Evolutionary conservation across 768 basidiomycete genomes (phyloP).

Genomic region (Lentinula raphanica): DNA sequence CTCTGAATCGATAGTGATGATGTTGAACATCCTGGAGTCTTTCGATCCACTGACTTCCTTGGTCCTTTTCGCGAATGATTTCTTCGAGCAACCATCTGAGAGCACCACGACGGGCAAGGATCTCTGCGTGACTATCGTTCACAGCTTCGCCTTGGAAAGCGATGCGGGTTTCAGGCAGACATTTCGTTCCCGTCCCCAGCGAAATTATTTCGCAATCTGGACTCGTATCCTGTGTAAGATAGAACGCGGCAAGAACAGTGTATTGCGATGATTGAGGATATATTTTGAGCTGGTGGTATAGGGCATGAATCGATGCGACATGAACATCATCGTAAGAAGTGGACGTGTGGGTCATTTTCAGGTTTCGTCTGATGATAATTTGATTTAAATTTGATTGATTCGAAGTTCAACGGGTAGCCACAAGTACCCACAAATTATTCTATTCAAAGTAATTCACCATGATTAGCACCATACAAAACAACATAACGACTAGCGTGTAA

Average conservation of each 20-base stretch:
- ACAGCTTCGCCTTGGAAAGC: conserved; percentile 70
- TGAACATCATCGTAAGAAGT: conserved; percentile 20
- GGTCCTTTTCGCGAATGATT: conserved; percentile 29
- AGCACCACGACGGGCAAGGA: conserved; percentile 78
- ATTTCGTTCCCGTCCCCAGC: conserved; percentile 81
- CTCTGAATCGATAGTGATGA: conserved; percentile 32
- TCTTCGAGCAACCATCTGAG: conserved; percentile 80
- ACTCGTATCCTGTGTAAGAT: conserved; percentile 19
- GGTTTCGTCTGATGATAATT: no score
- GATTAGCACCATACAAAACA: background rate
- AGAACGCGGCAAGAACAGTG: conserved; percentile 62
- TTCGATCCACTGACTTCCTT: conserved; percentile 40
- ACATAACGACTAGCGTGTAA: no score
- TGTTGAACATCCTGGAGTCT: conserved; percentile 37
- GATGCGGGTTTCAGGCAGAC: conserved; percentile 59
- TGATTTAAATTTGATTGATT: no score
- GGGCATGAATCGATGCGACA: conserved; percentile 32
- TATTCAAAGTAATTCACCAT: conserved; percentile 5
- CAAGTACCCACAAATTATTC: background rate
- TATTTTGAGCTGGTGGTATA: conserved; percentile 43
- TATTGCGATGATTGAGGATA: conserved; percentile 51
- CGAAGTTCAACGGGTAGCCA: no score
- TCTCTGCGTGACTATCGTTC: conserved; percentile 90
- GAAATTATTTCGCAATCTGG: conserved; percentile 53
- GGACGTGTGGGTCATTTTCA: background rate